Percentiles rank a stretch among this genome's conserved stretches.
Evolutionary conservation across 2,329 filamentous ascomycete genomes (phyloP).

Genomic region (Ophiostoma ulmi): DNA sequence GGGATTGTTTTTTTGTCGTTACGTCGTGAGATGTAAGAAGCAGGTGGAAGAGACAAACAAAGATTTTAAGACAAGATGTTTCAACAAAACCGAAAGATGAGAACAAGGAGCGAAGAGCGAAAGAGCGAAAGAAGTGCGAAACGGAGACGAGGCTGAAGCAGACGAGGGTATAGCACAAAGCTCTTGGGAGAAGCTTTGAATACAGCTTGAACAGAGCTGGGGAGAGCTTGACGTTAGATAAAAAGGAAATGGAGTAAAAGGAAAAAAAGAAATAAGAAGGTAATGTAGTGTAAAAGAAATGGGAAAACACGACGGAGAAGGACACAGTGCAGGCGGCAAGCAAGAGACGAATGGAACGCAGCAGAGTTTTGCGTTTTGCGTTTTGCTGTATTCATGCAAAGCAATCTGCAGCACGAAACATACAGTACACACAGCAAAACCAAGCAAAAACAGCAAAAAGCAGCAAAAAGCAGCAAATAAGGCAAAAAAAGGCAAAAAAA

Average conservation of each 20-base stretch:
- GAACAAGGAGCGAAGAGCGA: neutral
- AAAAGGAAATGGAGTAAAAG: constrained; percentile 8
- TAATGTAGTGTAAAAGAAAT: neutral
- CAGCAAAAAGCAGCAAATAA: no score
- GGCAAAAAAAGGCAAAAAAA: no score
- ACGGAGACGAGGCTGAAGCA: constrained; percentile 21
- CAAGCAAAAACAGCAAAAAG: neutral
- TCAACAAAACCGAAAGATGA: neutral
- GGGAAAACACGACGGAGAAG: neutral
- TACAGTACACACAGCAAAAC: neutral
- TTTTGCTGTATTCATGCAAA: constrained; percentile 2
- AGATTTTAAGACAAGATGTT: constrained; percentile 26
- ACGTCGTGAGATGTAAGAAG: constrained; percentile 21
- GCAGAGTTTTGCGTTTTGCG: constrained; percentile 14
- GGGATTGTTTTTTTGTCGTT: constrained; percentile 27
- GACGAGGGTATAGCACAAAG: constrained; percentile 19
- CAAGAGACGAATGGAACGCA: constrained; percentile 9
- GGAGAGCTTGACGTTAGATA: constrained; percentile 13
- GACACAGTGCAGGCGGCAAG: constrained; percentile 6
- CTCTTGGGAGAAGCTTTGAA: constrained; percentile 11
- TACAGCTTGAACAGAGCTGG: constrained; percentile 15
- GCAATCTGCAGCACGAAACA: neutral
- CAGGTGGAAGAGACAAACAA: constrained; percentile 33
- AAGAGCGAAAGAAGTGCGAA: neutral
- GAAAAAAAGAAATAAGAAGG: constrained; percentile 7